A percentile compares a stretch with the other conserved stretches of the same genome.
Conservation (phyloP, 2,329 filamentous ascomycete genomes). For the Zasmidium citrigriseum region DNA sequence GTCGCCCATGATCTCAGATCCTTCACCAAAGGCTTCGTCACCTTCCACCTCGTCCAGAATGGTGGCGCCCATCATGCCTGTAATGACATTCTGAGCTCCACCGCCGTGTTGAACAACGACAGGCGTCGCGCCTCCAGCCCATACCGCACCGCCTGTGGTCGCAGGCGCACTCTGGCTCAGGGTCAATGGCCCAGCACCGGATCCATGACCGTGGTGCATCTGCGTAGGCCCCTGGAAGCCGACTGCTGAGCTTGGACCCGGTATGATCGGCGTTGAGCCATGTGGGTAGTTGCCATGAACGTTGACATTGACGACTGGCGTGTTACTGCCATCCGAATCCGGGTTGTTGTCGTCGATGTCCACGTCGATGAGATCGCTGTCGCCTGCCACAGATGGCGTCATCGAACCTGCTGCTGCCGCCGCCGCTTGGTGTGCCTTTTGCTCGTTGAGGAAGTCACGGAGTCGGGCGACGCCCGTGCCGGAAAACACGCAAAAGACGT, state of each 20-base stretch:
- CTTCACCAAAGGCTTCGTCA: constrained; percentile 47
- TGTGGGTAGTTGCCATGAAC: constrained; percentile 26
- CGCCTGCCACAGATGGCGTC: constrained; percentile 23
- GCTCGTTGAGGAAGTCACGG: constrained; percentile 72
- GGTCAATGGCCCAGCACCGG: constrained; percentile 13
- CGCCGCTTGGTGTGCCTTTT: constrained; percentile 20
- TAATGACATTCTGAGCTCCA: constrained; percentile 37
- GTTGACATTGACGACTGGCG: constrained; percentile 31
- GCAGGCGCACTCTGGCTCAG: constrained; percentile 34
- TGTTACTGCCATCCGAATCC: constrained; percentile 32
- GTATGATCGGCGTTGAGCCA: constrained; percentile 29
- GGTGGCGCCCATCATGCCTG: constrained; percentile 39
- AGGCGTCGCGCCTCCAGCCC: constrained; percentile 15
- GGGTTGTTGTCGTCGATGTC: constrained; percentile 33
- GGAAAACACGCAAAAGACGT: constrained; percentile 97
- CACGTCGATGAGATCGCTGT: constrained; percentile 30
- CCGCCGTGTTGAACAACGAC: constrained; percentile 12
- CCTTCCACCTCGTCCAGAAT: constrained; percentile 43
- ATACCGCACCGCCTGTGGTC: constrained; percentile 26
- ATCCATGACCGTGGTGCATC: constrained; percentile 2
- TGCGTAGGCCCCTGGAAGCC: constrained; percentile 12
- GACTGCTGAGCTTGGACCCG: constrained; percentile 18
- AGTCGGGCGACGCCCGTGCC: constrained; percentile 78
- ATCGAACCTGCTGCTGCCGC: constrained; percentile 18
- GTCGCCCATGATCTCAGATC: constrained; percentile 46